These are phyloP conservation scores for Hysterangium stoloniferum DNA, from an alignment of 768 basidiomycete species.

Conservation along the genomic window DNA sequence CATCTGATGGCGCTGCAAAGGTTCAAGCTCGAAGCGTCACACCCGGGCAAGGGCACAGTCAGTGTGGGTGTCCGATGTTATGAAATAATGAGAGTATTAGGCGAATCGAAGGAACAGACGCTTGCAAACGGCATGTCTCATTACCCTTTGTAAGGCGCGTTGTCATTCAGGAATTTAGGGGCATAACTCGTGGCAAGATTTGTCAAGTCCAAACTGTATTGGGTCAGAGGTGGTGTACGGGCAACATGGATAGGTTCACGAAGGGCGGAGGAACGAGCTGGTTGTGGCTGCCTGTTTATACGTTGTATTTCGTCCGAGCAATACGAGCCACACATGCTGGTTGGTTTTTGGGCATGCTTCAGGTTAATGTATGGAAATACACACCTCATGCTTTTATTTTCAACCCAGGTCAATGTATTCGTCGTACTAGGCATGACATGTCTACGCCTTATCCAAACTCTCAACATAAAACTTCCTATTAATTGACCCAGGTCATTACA, in stretches of 20 bases:
- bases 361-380: constrained; percentile 31
- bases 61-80: constrained; percentile 24
- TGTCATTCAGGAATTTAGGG: background rate
- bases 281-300: constrained; percentile 96
- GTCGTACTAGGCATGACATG: constrained; percentile 96
- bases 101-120: constrained; percentile 84
- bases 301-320: constrained; percentile 84
- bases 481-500: constrained; percentile 95
- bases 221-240: constrained; percentile 82
- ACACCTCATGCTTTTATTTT: too few species aligned
- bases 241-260: constrained; percentile 90
- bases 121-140: constrained; percentile 69
- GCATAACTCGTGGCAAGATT: constrained; percentile 72
- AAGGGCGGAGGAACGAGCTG: constrained; percentile 86
- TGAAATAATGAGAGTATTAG: constrained; percentile 26
- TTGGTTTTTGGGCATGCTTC: constrained; percentile 95
- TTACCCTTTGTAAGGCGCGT: background rate
- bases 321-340: constrained; percentile 96
- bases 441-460: constrained; percentile 83
- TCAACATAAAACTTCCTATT: constrained; percentile 80
- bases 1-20: constrained; percentile 84
- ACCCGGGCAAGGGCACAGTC: constrained; percentile 84
- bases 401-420: constrained; percentile 95
- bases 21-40: constrained; percentile 94
- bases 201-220: constrained; percentile 73